These are phyloP conservation scores for Lasiosphaeria ovina DNA, from an alignment of 495 filamentous ascomycete species.

Conservation along the genomic window DNA sequence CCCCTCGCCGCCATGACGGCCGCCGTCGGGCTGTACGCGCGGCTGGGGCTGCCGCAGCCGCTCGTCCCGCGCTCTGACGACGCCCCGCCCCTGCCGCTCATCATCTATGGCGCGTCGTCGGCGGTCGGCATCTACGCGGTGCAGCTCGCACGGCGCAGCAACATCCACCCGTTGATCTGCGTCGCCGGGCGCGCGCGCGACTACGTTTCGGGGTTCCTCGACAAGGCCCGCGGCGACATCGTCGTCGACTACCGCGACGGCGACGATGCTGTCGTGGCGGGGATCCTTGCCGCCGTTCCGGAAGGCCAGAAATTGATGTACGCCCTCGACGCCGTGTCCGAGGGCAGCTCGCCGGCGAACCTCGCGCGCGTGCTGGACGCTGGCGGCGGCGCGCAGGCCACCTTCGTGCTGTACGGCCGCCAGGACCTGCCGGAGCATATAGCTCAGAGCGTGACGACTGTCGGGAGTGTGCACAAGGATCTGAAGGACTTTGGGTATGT, in stretches of 20 bases:
- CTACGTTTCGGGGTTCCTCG: slow-evolving; percentile 60
- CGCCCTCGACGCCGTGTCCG: slow-evolving; percentile 60
- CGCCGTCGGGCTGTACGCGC: slow-evolving; percentile 59
- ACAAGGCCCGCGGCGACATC: slow-evolving; percentile 62
- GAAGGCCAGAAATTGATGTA: slow-evolving; percentile 34
- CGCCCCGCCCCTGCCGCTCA: slow-evolving; percentile 38
- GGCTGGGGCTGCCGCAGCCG: slow-evolving; percentile 61
- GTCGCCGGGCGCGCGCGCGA: slow-evolving; percentile 60
- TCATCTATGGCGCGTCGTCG: slow-evolving; percentile 64
- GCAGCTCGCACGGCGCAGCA: slow-evolving; percentile 62
- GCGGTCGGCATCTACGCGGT: slow-evolving; percentile 69
- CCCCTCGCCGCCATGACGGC: slow-evolving; percentile 75
- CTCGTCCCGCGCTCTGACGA: slow-evolving; percentile 49
- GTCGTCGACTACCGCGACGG: slow-evolving; percentile 71
- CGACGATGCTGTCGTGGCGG: slow-evolving; percentile 51
- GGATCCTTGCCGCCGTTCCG: slow-evolving; percentile 48
- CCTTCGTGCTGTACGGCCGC: slow-evolving; percentile 50
- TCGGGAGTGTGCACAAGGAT: slow-evolving; percentile 52
- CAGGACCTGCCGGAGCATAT: slow-evolving; percentile 37
- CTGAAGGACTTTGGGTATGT: slow-evolving; percentile 58
- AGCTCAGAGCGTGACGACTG: slow-evolving; percentile 36
- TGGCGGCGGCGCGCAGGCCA: slow-evolving; percentile 43
- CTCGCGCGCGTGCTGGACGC: slow-evolving; percentile 46
- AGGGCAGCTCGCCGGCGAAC: slow-evolving; percentile 49
- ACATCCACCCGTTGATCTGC: slow-evolving; percentile 72